These are phyloP conservation scores for Chaetomium sp. DNA, from an alignment of 2,329 filamentous ascomycete genomes.

Conservation along the genomic window DNA sequence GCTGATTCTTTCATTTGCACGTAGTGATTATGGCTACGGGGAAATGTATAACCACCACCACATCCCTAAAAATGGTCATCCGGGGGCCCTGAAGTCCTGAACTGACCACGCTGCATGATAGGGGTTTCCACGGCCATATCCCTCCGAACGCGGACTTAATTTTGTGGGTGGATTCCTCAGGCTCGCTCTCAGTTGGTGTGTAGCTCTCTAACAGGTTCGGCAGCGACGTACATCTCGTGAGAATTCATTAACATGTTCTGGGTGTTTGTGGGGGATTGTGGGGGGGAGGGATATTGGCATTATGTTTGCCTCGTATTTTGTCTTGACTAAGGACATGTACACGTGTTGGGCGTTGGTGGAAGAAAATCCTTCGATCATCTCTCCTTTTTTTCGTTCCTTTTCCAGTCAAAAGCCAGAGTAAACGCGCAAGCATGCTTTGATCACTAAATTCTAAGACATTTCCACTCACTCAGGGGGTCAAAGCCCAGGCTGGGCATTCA, in stretches of 20 bases:
- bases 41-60: conserved; percentile 38
- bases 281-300: not conserved
- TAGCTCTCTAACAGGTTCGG: conserved; percentile 13
- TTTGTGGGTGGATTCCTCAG: conserved; percentile 60
- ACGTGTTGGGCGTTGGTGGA: no score
- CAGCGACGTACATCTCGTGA: conserved; percentile 33
- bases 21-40: conserved; percentile 60
- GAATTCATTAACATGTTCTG: conserved; percentile 20
- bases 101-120: conserved; percentile 28
- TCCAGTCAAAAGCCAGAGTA: no score
- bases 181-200: not conserved
- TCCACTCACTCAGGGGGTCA: no score
- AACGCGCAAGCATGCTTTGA: no score
- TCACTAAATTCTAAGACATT: no score
- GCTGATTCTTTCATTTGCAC: not conserved
- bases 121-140: conserved; percentile 73
- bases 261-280: not conserved
- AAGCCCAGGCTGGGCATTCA: no score
- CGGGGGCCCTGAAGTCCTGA: not conserved
- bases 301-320: not conserved
- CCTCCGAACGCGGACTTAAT: conserved; percentile 68
- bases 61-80: not conserved
- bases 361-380: no score
- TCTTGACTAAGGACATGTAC: not conserved
- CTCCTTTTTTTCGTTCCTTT: no score